Percentiles rank a stretch among this genome's conserved stretches.
Conservation (phyloP, 352 stramenopile species). For the Globisporangium cystogenes region DNA sequence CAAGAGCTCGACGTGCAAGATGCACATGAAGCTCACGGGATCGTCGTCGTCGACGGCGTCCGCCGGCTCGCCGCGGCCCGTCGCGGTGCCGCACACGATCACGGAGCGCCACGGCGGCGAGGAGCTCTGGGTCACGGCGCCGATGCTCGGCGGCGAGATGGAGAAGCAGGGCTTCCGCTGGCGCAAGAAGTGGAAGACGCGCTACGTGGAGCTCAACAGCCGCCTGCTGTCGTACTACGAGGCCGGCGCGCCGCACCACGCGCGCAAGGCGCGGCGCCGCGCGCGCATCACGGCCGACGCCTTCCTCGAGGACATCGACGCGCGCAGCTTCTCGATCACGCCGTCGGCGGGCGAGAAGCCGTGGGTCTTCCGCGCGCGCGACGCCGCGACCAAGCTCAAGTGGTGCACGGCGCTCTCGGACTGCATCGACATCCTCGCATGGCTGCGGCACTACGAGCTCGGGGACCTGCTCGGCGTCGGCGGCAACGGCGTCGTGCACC, state of each 20-base stretch:
- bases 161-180: conserved; percentile 76
- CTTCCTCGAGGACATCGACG: conserved; percentile 45
- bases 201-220: conserved; percentile 71
- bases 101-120: conserved; percentile 62
- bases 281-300: conserved; percentile 61
- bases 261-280: conserved; percentile 30
- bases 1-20: conserved; percentile 8
- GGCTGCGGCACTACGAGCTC: conserved; percentile 67
- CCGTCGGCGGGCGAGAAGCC: conserved; percentile 44
- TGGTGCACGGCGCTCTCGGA: conserved; percentile 66
- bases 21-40: not conserved
- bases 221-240: conserved; percentile 68
- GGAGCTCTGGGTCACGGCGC: conserved; percentile 74
- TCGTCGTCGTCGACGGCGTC: conserved; percentile 8
- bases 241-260: conserved; percentile 13
- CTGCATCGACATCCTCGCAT: conserved; percentile 74
- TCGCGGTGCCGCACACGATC: conserved; percentile 72
- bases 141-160: conserved; percentile 55
- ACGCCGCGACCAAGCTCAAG: conserved; percentile 42
- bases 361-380: conserved; percentile 51
- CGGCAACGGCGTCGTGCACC: conserved; percentile 68
- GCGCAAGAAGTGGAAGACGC: conserved; percentile 73
- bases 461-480: conserved; percentile 61
- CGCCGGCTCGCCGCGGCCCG: conserved; percentile 14
- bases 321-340: conserved; percentile 43